phyloP scores from a whole-genome alignment of 2,329 filamentous ascomycete species.

The Ophiocordyceps sinensis region DNA sequence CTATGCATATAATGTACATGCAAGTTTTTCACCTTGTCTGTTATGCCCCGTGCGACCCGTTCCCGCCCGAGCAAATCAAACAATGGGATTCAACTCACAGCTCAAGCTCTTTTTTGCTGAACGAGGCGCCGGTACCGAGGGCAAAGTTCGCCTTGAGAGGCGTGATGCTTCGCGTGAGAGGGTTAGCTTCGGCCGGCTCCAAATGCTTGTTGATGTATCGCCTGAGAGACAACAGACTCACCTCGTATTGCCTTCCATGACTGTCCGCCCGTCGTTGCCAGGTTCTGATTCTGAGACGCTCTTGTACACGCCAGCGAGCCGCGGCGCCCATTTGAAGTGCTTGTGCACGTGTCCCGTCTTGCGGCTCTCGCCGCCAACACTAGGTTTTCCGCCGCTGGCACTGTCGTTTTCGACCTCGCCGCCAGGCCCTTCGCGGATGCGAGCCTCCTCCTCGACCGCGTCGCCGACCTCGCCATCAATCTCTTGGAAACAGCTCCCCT shows the following conservation, averaged over 20 bases:
- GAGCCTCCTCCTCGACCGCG: constrained; percentile 56
- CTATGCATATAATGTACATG: constrained; percentile 14
- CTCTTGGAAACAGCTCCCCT: constrained; percentile 77
- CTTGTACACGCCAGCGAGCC: constrained; percentile 73
- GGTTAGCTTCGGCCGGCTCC: not conserved
- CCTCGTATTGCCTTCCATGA: constrained; percentile 79
- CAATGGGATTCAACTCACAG: constrained; percentile 48
- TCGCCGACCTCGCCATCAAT: constrained; percentile 51
- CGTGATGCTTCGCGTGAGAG: constrained; percentile 51
- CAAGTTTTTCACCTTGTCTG: constrained; percentile 2
- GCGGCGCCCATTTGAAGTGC: constrained; percentile 90
- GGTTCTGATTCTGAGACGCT: constrained; percentile 68
- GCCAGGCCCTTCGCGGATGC: constrained; percentile 52
- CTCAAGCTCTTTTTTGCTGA: constrained; percentile 58
- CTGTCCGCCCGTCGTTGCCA: constrained; percentile 86
- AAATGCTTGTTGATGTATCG: no score
- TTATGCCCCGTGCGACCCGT: constrained; percentile 2
- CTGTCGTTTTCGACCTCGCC: constrained; percentile 23
- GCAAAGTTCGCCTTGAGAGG: constrained; percentile 88
- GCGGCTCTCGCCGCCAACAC: not conserved
- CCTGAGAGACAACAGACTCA: constrained; percentile 15
- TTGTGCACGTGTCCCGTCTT: constrained; percentile 54
- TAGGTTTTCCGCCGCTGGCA: no score
- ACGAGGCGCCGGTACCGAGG: constrained; percentile 45
- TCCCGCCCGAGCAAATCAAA: no score